A percentile compares a stretch with the other conserved stretches of the same genome.
Evolutionary conservation across 148 eudicot species (phyloP).

Genomic region (Vaccinium vitisidaea): DNA sequence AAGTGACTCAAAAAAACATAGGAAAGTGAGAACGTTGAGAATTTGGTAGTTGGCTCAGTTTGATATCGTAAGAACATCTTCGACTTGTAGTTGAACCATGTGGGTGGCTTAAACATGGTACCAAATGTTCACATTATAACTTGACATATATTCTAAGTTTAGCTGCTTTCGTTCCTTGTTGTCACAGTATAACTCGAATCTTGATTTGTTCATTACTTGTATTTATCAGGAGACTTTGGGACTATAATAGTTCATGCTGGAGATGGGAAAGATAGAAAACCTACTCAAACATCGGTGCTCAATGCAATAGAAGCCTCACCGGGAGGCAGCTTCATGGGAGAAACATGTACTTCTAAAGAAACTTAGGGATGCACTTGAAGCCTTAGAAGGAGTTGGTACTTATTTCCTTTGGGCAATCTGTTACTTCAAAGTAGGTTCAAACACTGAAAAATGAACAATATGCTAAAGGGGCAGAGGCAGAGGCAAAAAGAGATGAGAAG

Average conservation of each 20-base stretch:
- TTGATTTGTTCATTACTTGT: conserved; percentile 17
- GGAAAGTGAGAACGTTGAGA: not conserved
- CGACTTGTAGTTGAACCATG: not conserved
- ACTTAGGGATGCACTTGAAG: too few relatives aligned
- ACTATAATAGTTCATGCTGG: conserved; percentile 78
- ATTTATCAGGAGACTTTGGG: conserved; percentile 74
- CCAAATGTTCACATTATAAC: not conserved
- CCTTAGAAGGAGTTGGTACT: too few relatives aligned
- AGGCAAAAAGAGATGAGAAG: too few relatives aligned
- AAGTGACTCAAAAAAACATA: not conserved
- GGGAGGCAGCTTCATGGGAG: too few relatives aligned
- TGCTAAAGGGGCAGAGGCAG: too few relatives aligned
- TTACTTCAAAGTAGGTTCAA: too few relatives aligned
- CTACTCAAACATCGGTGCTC: conserved; percentile 21
- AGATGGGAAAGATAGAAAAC: conserved; percentile 45
- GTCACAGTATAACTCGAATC: not conserved
- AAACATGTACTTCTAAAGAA: too few relatives aligned
- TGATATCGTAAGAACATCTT: not conserved
- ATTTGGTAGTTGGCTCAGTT: not conserved
- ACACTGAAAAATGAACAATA: too few relatives aligned
- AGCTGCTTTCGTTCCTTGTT: conserved; percentile 1
- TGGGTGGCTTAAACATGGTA: not conserved
- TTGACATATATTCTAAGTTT: not conserved
- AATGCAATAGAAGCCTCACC: conserved; percentile 31
- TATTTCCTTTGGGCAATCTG: too few relatives aligned